A percentile compares a stretch with the other conserved stretches of the same genome.
These are phyloP conservation scores for Starmerella stellata DNA, from an alignment of 805 yeast species.

Conservation along the genomic window DNA sequence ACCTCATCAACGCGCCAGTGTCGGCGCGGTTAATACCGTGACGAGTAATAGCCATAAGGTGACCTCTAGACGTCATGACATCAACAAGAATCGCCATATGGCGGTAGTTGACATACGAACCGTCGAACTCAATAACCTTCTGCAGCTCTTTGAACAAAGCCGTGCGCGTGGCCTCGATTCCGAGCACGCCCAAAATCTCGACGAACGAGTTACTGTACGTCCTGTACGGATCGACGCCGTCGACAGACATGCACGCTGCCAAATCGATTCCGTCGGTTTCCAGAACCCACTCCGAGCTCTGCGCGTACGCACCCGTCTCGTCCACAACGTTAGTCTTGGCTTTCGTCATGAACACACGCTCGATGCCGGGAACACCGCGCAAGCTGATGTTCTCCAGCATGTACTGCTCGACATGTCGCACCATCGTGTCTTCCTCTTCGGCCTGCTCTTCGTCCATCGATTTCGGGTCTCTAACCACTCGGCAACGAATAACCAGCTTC, in stretches of 20 bases:
- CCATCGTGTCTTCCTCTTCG: constrained; percentile 90
- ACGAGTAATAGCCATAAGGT: constrained; percentile 95
- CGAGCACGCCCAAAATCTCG: constrained; percentile 82
- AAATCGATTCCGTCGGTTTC: constrained; percentile 97
- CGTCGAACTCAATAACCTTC: constrained; percentile 97
- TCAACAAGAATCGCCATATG: constrained; percentile 96
- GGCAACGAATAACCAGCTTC: constrained; percentile 88
- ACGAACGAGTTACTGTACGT: constrained; percentile 94
- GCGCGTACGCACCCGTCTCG: constrained; percentile 71
- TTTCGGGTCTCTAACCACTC: constrained; percentile 94
- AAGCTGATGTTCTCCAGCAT: constrained; percentile 89
- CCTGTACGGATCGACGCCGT: constrained; percentile 81
- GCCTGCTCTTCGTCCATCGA: constrained; percentile 82
- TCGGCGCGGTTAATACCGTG: constrained; percentile 98
- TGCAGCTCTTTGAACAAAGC: constrained; percentile 86
- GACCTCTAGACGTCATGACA: constrained; percentile 97
- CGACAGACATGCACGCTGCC: constrained; percentile 84
- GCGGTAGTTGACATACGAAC: constrained; percentile 96
- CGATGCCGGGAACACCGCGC: constrained; percentile 88
- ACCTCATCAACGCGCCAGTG: constrained; percentile 98
- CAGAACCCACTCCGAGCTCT: constrained; percentile 91
- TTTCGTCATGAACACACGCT: constrained; percentile 53
- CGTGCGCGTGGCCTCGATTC: constrained; percentile 95
- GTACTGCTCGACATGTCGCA: constrained; percentile 85
- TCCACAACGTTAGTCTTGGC: constrained; percentile 28